Base-by-base conservation (phyloP, 163 green algal genomes). In the Prototheca cutis region DNA sequence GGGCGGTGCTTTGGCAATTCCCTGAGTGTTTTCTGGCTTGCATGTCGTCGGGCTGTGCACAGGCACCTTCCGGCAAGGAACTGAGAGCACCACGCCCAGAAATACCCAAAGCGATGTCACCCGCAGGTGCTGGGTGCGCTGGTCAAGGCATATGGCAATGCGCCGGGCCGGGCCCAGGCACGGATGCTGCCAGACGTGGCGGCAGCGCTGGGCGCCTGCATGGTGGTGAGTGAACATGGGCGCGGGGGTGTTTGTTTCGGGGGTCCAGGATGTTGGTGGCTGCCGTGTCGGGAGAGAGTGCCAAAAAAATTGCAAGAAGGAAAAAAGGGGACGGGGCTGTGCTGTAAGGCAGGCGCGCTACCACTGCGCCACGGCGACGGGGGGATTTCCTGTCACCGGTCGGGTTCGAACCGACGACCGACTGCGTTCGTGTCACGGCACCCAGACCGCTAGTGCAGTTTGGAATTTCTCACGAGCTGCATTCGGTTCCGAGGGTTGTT, bases 141-240 rank as follows among this genome's bases (percentile, higher is more conserved):
- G 54, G 63, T 75, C n/a, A 32, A 45, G 6, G 32, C 76, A 23
- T 88, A 76, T 64, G 58, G 58, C 53, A 52, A 68, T 2, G 75
- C 73, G 4, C 81, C 81, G 4, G 71, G 75, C 60, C 63, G 72
- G 52, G 73, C 69, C 21, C 66, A 76, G 0, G 83, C 82, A 17
- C 59, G 59, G n/a, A 80, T 68, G 40, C 82, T 90, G 49, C 65
- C 71, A 1, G 28, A 73, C 1, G 21, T 81, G 10, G 56, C 77
- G 34, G 52, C 29, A 5, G 58, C 40, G 8, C 60, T 84, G 25
- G 65, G 62, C 25, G 28, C 48, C 7, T 82, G 77, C 65, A 79
- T 84, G 71, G 74, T 67, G 68, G 68, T 76, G 62, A 49, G 56
- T 39, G 21, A 6, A 19, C 13, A 5, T 51, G 42, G 42, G 42